Evolutionary conservation across 2,329 filamentous ascomycete species (phyloP).

Genomic region (Neurospora crassa): DNA sequence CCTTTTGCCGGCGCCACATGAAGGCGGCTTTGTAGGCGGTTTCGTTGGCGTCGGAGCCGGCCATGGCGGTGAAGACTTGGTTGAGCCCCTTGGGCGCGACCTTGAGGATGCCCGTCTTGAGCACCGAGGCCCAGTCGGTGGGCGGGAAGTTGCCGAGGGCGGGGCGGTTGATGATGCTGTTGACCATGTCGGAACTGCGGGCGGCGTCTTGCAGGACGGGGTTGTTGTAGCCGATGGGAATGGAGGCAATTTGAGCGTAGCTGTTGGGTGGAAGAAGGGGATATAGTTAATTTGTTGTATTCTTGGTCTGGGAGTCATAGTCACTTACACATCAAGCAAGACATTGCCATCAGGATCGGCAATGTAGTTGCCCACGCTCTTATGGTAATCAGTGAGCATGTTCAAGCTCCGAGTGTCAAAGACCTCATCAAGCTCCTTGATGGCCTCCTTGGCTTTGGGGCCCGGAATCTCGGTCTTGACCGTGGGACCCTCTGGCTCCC

Average conservation of each 20-base stretch:
- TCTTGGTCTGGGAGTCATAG: neutral
- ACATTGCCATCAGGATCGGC: constrained; percentile 62
- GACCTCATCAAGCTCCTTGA: constrained; percentile 63
- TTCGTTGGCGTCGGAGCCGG: constrained; percentile 89
- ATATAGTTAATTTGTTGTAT: neutral
- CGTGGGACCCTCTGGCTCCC: constrained; percentile 41
- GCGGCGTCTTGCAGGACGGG: constrained; percentile 61
- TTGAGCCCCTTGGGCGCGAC: constrained; percentile 75
- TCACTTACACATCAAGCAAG: constrained; percentile 58
- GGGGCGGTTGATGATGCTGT: constrained; percentile 76
- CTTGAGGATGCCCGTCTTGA: constrained; percentile 70
- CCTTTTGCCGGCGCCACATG: constrained; percentile 76
- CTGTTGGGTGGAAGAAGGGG: constrained; percentile 27
- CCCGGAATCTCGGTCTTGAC: constrained; percentile 61
- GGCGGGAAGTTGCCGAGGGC: constrained; percentile 87
- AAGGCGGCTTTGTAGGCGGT: constrained; percentile 92
- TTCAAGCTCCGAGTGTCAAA: constrained; percentile 83
- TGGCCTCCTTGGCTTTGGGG: constrained; percentile 59
- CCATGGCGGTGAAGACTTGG: constrained; percentile 85
- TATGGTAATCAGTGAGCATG: constrained; percentile 67
- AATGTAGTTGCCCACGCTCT: constrained; percentile 74
- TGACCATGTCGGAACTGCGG: constrained; percentile 67
- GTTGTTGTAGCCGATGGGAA: constrained; percentile 90
- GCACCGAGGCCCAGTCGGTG: constrained; percentile 70
- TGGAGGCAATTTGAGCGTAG: constrained; percentile 88